These are phyloP conservation scores for Naganishia albida DNA, from an alignment of 1,284 basidiomycete species.

Conservation along the genomic window DNA sequence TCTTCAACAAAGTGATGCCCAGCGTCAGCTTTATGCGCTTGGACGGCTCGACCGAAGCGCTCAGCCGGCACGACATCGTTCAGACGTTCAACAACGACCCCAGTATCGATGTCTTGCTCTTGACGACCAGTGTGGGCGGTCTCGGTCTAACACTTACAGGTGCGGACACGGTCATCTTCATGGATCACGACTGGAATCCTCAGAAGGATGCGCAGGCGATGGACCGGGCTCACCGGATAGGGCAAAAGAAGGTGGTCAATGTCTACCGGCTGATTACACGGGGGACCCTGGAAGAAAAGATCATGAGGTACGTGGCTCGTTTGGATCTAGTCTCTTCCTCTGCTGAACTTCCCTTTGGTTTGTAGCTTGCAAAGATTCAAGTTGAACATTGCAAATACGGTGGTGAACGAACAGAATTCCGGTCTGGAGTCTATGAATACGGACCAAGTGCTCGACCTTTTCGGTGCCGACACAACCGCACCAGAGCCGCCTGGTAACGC, in stretches of 20 bases:
- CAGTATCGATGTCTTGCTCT: slow-evolving; percentile 90
- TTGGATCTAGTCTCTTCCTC: no score
- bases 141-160: slow-evolving; percentile 95
- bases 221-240: slow-evolving; percentile 97
- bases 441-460: slow-evolving; percentile 92
- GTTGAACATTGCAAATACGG: slow-evolving; percentile 92
- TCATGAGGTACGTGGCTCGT: slow-evolving; percentile 80
- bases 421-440: slow-evolving; percentile 95
- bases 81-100: slow-evolving; percentile 98
- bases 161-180: slow-evolving; percentile 98
- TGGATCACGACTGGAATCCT: slow-evolving; percentile 99
- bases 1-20: slow-evolving; percentile 91
- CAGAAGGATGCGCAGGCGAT: slow-evolving; percentile 99
- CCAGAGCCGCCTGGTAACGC: slow-evolving; percentile 57
- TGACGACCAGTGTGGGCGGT: slow-evolving; percentile 97
- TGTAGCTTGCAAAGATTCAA: slow-evolving; percentile 93
- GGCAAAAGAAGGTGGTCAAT: slow-evolving; percentile 98
- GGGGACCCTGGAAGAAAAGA: slow-evolving; percentile 97
- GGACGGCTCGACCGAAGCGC: slow-evolving; percentile 85
- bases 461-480: slow-evolving; percentile 54
- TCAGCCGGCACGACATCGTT: slow-evolving; percentile 90
- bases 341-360: neutral
- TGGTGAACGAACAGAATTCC: slow-evolving; percentile 96
- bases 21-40: slow-evolving; percentile 96
- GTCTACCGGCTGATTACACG: slow-evolving; percentile 97